phyloP scores from a whole-genome alignment of 108 stramenopile genomes.

The Mediolabrus comicus region DNA sequence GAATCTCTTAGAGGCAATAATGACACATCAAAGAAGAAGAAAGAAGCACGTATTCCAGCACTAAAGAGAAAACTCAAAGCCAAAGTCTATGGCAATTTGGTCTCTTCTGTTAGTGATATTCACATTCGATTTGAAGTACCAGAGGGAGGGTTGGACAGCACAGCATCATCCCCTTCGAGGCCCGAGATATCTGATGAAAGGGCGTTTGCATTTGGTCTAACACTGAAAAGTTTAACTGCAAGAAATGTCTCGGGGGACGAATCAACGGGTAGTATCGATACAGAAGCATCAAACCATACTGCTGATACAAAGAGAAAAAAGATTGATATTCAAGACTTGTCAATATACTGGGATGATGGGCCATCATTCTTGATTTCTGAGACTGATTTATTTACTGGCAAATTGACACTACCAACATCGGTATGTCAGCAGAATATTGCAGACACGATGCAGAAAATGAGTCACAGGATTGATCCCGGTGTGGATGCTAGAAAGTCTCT shows the following conservation, averaged over 20 bases:
- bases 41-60: conserved; percentile 22
- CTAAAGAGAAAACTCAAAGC: conserved; percentile 61
- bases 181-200: conserved; percentile 43
- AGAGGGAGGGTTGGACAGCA: conserved; percentile 58
- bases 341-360: conserved; percentile 80
- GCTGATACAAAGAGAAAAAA: conserved; percentile 62
- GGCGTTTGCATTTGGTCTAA: conserved; percentile 76
- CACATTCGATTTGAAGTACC: conserved; percentile 82
- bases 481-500: conserved; percentile 41
- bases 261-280: neutral
- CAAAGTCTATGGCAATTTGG: conserved; percentile 72
- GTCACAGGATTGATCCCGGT: conserved; percentile 56
- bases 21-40: conserved; percentile 10
- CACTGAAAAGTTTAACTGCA: conserved; percentile 52
- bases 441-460: conserved; percentile 62
- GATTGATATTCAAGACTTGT: conserved; percentile 53
- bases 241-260: conserved; percentile 40
- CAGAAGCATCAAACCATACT: conserved; percentile 42
- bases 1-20: conserved; percentile 7
- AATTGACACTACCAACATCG: conserved; percentile 45
- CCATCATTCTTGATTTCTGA: conserved; percentile 69
- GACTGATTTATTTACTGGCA: conserved; percentile 51
- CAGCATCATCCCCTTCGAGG: neutral
- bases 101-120: conserved; percentile 61
- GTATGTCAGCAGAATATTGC: conserved; percentile 54